Percentiles rank a stretch among this genome's conserved stretches.
These are phyloP conservation scores for Xylaria cubensis DNA, from an alignment of 495 filamentous ascomycete species.

Conservation along the genomic window DNA sequence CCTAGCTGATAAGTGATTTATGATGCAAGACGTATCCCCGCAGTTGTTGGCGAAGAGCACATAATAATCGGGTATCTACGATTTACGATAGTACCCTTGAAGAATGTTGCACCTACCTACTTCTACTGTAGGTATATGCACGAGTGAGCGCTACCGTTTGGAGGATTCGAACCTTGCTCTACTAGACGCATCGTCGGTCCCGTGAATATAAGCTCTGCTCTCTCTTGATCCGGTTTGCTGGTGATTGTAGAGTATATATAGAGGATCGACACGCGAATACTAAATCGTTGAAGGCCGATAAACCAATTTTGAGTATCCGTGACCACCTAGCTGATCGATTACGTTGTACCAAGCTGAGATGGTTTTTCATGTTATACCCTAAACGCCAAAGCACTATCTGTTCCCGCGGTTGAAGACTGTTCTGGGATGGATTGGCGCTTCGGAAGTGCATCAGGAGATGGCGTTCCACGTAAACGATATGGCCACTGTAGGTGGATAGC, in stretches of 20 bases:
- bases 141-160: background rate
- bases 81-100: conserved; percentile 5
- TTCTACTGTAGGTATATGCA: background rate
- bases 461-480: background rate
- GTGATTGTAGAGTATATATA: background rate
- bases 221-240: background rate
- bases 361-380: background rate
- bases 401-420: background rate
- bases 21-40: background rate
- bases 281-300: background rate
- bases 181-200: background rate
- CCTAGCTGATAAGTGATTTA: conserved; percentile 7
- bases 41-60: background rate
- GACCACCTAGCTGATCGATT: background rate
- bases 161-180: conserved; percentile 7
- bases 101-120: background rate
- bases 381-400: background rate
- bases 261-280: background rate
- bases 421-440: background rate
- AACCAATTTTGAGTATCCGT: background rate
- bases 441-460: background rate
- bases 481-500: conserved; percentile 5
- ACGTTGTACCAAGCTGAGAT: background rate
- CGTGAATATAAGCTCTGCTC: background rate
- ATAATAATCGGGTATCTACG: background rate